A percentile compares a stretch with the other conserved stretches of the same genome.
Conservation (phyloP, 352 stramenopile genomes). For the Globisporangium cystogenes region DNA sequence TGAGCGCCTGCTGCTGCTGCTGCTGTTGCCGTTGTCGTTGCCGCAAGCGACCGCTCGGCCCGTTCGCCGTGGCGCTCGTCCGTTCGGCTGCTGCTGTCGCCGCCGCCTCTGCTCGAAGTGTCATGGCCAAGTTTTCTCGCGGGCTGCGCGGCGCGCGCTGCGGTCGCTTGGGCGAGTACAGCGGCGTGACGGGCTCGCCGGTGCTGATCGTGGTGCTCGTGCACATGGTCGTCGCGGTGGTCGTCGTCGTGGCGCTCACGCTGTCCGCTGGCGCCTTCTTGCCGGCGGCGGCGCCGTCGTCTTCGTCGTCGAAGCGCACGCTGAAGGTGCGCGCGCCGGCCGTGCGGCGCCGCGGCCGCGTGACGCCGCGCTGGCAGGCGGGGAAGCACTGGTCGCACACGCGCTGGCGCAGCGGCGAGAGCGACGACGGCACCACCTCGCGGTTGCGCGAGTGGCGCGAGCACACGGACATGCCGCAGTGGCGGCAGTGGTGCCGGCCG, state of each 20-base stretch:
- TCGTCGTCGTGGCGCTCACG: slow-evolving; percentile 10
- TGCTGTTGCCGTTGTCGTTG: slow-evolving; percentile 1
- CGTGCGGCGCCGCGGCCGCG: slow-evolving; percentile 9
- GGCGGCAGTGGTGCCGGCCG: slow-evolving; percentile 71
- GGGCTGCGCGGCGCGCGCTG: background rate
- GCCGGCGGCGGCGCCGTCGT: too few relatives aligned
- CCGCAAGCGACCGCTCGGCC: background rate
- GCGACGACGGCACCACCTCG: slow-evolving; percentile 56
- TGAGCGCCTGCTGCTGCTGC: background rate
- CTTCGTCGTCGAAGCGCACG: slow-evolving; percentile 9
- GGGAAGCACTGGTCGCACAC: slow-evolving; percentile 73
- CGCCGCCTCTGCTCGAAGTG: background rate
- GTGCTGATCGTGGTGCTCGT: background rate
- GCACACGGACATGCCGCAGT: slow-evolving; percentile 73
- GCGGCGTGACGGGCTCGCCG: background rate
- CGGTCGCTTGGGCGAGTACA: background rate
- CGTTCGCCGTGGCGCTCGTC: background rate
- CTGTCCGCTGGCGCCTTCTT: background rate
- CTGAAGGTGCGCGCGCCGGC: slow-evolving; percentile 12
- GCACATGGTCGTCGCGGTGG: background rate
- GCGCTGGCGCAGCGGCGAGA: slow-evolving; percentile 59
- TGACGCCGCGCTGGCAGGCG: slow-evolving; percentile 27
- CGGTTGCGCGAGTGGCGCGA: slow-evolving; percentile 64
- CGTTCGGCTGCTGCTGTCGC: background rate
- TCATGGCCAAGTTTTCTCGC: background rate